Evolutionary conservation across 306 rosid species (phyloP), one percentile per base, ranked within the genome.

Genomic region (Sindora glabra): DNA sequence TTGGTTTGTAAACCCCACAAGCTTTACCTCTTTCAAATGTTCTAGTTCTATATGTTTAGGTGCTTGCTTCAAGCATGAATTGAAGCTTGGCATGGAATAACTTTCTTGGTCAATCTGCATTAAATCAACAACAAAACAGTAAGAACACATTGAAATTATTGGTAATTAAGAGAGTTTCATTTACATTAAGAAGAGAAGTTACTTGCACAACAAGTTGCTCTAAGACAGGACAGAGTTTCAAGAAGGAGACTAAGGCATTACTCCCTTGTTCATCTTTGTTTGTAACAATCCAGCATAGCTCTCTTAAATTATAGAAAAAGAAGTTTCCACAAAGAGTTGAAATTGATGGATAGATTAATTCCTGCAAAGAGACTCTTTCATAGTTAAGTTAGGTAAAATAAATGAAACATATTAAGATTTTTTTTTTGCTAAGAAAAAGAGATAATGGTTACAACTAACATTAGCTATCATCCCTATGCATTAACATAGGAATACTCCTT

Each of bases 251-350:
- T 21, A 84, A 63, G 40, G 73, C 81, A 40, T 50, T 67, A 73
- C 21, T 74, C 59, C 29, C 49, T 51, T 10, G 9, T 4, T 57
- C 81, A 69, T 57, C 77, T 42, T 75, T 71, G 15, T 40, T 42
- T 52, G 55, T 69, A 52, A 73, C 87, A 46, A 89, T 86, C 97
- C 95, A 83, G 87, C 87, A 64, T 55, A 89, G 45, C 65, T 83
- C 87, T 67, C 71, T 74, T 70, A 89, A 47, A 26, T 74, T 79
- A 26, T 89, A 89, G 72, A 89, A 89, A 32, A 63, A 59, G 67
- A 89, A 86, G 65, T 69, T 66, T 42, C 77, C 76, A 38, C 40
- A 32, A 52, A 72, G 27, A 19, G 78, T 64, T 17, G 47, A 77
- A 75, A 86, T 48, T n/a, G 84, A 79, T 10, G 89, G 97, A 82